These are phyloP conservation scores for Sclerotinia subarctica DNA, from an alignment of 2,329 filamentous ascomycete genomes.

Conservation along the genomic window DNA sequence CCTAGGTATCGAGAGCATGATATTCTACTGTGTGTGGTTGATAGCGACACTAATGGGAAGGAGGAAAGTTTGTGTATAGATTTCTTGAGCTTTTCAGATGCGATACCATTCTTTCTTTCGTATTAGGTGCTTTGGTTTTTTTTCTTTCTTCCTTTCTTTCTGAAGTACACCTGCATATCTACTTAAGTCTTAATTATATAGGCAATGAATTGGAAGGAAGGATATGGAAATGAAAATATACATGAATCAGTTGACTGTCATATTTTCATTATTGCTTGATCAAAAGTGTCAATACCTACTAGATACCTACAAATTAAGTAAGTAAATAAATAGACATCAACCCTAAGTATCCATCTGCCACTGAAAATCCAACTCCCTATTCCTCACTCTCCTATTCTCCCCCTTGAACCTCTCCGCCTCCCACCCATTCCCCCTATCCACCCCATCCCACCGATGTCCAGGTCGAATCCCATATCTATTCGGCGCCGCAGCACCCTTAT, in stretches of 20 bases:
- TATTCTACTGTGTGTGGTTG: background rate
- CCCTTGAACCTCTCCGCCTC: conserved; percentile 91
- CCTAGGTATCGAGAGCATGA: background rate
- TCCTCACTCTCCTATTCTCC: conserved; percentile 71
- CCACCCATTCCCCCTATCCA: conserved; percentile 90
- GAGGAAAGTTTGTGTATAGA: background rate
- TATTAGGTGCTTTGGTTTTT: too few species aligned
- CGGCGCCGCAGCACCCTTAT: conserved; percentile 75
- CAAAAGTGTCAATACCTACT: background rate
- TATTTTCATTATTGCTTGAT: background rate
- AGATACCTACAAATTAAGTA: too few species aligned
- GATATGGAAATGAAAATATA: background rate
- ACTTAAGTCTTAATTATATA: background rate
- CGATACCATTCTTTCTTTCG: too few species aligned
- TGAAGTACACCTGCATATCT: too few species aligned
- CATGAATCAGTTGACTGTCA: background rate
- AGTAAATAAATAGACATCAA: background rate
- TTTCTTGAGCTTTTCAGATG: background rate
- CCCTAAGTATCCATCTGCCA: conserved; percentile 95
- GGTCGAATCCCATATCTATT: conserved; percentile 93
- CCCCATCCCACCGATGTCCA: conserved; percentile 94
- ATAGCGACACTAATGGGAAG: background rate
- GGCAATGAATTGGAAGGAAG: too few species aligned
- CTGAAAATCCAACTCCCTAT: conserved; percentile 78
- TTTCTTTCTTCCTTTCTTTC: too few species aligned